Evolutionary conservation across 2,329 filamentous ascomycete species (phyloP).

Genomic region (Colletotrichum kahawae): DNA sequence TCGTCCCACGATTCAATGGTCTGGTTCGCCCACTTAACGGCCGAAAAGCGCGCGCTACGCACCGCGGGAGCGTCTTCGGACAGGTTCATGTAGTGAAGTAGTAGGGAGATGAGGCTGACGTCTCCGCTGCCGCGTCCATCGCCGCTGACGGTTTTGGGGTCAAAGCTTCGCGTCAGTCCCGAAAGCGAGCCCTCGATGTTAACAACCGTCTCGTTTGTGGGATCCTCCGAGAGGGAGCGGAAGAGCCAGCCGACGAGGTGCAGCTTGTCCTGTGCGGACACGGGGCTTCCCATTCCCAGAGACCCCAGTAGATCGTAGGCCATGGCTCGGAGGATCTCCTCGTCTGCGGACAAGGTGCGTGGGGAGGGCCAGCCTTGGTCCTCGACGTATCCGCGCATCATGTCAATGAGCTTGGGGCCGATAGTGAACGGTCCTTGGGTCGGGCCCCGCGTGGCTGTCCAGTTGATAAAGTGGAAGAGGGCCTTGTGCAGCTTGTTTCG

Average conservation of each 20-base stretch:
- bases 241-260: conserved; percentile 78
- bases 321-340: conserved; percentile 67
- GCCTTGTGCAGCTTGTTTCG: conserved; percentile 80
- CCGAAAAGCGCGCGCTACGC: conserved; percentile 81
- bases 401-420: conserved; percentile 70
- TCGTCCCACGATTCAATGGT: conserved; percentile 83
- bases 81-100: conserved; percentile 71
- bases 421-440: conserved; percentile 64
- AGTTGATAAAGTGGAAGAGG: conserved; percentile 85
- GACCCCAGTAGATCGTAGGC: conserved; percentile 93
- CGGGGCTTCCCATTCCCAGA: conserved; percentile 69
- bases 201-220: conserved; percentile 75
- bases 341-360: conserved; percentile 59
- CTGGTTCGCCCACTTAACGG: conserved; percentile 87
- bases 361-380: conserved; percentile 83
- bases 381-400: conserved; percentile 76
- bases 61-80: conserved; percentile 54
- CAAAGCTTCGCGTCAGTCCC: conserved; percentile 63
- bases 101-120: conserved; percentile 52
- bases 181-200: conserved; percentile 91
- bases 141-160: conserved; percentile 33
- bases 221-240: conserved; percentile 79
- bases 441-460: conserved; percentile 78
- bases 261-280: conserved; percentile 58
- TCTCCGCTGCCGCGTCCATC: conserved; percentile 19